Evolutionary conservation across 805 yeast genomes (phyloP), one percentile per base, ranked within the genome.

Genomic region (Isabelozyma heimii): DNA sequence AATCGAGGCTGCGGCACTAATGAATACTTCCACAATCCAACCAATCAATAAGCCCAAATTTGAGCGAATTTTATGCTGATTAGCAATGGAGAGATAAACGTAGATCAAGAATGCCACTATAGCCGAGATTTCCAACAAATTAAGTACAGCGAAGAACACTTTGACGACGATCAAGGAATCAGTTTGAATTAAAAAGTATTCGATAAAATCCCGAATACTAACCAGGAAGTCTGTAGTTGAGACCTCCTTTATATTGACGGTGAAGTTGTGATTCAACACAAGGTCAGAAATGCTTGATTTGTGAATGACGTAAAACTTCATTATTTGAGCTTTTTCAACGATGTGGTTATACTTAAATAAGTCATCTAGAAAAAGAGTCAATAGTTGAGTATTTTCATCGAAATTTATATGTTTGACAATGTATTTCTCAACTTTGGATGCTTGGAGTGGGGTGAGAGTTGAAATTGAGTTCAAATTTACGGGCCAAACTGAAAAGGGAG

Each of bases 1-100:
- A 14, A 65, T 45, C 0, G 76, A 53, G 0, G 73, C 70, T 5
- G 66, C 52, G 7, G 60, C 41, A 4, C 70, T 56, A 0, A 70
- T 46, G 7, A 60, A 15, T 0, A 60, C 60, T 24, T 62, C 64
- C 5, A 59, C 55, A 5, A 65, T 38, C 77, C 77, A 73, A 3
- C 74, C 76, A 17, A 63, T 40, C 9, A 73, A 28, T 16, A 73
- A 55, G 0, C 77, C 77, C 8, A 67, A 40, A 46, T 55, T 65
- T 2, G 74, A 69, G 27, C 72, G 53, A 10, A 73, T 59, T 43
- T 65, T 66, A 47, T 67, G 71, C 40, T 59, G 59, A 45, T 72
- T 72, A 38, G 70, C 59, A 12, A 71, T 54, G 12, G 70, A 55
- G 24, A 70, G 48, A 52, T 63, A 67, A 8, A 65, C 43, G 45